Percentiles rank a stretch among this genome's conserved stretches.
phyloP scores from a whole-genome alignment of 768 basidiomycete species.

The Lentinus tigrinus region DNA sequence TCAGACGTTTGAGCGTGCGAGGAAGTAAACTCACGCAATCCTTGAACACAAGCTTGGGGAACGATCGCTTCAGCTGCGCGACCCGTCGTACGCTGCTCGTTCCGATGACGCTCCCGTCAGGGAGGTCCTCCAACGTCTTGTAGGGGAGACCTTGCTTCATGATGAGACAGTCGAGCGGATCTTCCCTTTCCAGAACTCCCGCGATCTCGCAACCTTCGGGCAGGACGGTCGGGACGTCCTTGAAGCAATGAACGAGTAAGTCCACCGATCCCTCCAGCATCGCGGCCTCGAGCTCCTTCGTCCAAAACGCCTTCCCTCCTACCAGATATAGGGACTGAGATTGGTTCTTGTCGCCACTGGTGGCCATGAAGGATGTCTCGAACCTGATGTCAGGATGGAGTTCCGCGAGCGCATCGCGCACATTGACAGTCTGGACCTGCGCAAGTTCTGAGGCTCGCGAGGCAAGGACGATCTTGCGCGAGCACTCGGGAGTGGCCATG shows the following conservation, averaged over 20 bases:
- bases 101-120: slow-evolving; percentile 88
- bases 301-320: slow-evolving; percentile 94
- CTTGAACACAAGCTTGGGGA: slow-evolving; percentile 73
- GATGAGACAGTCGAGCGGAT: slow-evolving; percentile 86
- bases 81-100: slow-evolving; percentile 92
- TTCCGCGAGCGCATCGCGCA: slow-evolving; percentile 59
- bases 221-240: slow-evolving; percentile 89
- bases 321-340: slow-evolving; percentile 81
- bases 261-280: slow-evolving; percentile 74
- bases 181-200: slow-evolving; percentile 83
- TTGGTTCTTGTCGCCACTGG: slow-evolving; percentile 86
- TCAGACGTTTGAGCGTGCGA: background rate
- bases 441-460: slow-evolving; percentile 89
- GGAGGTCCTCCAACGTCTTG: slow-evolving; percentile 77
- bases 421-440: slow-evolving; percentile 84
- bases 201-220: slow-evolving; percentile 84
- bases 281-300: slow-evolving; percentile 90
- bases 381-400: slow-evolving; percentile 52
- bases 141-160: slow-evolving; percentile 73
- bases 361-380: slow-evolving; percentile 63
- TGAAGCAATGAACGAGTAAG: slow-evolving; percentile 89
- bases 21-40: slow-evolving; percentile 73
- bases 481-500: background rate
- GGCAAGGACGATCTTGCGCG: slow-evolving; percentile 69
- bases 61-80: slow-evolving; percentile 82